A percentile compares a stretch with the other conserved stretches of the same genome.
These are phyloP conservation scores for Rhizophagus prolifer DNA, from an alignment of 192 early-diverging fungal species.

Conservation along the genomic window DNA sequence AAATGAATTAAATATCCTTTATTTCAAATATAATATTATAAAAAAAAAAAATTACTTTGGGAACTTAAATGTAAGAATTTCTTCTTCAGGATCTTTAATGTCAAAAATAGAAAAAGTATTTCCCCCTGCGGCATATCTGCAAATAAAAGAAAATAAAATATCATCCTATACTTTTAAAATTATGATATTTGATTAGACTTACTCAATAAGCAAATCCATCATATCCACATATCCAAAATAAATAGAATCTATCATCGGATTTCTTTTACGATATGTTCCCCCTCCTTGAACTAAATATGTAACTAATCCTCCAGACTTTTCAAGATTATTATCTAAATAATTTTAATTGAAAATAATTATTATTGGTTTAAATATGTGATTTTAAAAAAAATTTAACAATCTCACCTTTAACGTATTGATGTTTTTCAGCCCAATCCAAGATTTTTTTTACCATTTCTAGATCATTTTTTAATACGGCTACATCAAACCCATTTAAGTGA, in stretches of 20 bases:
- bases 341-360: not conserved
- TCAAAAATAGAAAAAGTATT: conserved; percentile 13
- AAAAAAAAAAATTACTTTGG: not conserved
- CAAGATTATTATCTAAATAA: not conserved
- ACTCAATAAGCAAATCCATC: conserved; percentile 18
- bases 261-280: not conserved
- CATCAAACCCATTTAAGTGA: not conserved
- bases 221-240: conserved; percentile 6
- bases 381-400: not conserved
- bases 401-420: not conserved
- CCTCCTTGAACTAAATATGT: not conserved
- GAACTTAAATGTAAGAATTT: not conserved
- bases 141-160: not conserved
- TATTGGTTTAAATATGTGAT: not conserved
- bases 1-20: not conserved
- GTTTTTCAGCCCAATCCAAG: not conserved
- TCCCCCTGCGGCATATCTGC: conserved; percentile 9
- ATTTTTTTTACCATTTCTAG: not conserved
- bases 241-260: not conserved
- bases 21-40: not conserved
- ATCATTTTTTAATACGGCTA: not conserved
- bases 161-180: not conserved
- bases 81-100: not conserved
- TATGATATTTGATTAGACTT: not conserved
- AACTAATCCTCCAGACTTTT: not conserved